These are phyloP conservation scores for Pilobolus umbonatus DNA, from an alignment of 192 early-diverging fungal species.

Conservation along the genomic window DNA sequence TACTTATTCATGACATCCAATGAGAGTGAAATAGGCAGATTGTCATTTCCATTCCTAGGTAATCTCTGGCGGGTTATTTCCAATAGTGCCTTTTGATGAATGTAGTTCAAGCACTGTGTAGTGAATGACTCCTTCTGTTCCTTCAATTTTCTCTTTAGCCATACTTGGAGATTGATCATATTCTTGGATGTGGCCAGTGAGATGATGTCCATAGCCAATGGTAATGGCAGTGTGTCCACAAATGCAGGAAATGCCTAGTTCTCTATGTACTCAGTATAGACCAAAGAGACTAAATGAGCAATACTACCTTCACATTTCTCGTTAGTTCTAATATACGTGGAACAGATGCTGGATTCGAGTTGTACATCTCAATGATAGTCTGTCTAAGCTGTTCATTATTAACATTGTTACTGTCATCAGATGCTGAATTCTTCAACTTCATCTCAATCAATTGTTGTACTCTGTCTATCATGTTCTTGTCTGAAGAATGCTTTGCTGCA, in stretches of 20 bases:
- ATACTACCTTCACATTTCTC: conserved; percentile 51
- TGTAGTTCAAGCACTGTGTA: conserved; percentile 66
- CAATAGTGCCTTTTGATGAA: conserved; percentile 54
- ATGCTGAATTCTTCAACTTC: not conserved
- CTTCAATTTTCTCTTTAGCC: conserved; percentile 64
- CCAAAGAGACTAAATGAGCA: not conserved
- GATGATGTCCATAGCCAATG: conserved; percentile 73
- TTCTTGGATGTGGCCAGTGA: conserved; percentile 67
- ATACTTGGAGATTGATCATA: conserved; percentile 74
- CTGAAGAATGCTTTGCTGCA: not conserved
- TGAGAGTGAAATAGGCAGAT: conserved; percentile 46
- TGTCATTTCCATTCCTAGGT: conserved; percentile 13
- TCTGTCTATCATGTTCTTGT: not conserved
- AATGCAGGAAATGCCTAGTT: conserved; percentile 59
- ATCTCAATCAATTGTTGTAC: not conserved
- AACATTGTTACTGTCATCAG: not conserved
- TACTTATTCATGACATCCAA: conserved; percentile 61
- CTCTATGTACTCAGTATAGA: not conserved
- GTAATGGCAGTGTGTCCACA: conserved; percentile 55
- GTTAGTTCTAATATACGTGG: conserved; percentile 67
- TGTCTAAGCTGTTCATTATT: conserved; percentile 43
- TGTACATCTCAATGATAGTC: conserved; percentile 66
- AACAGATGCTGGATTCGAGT: conserved; percentile 50
- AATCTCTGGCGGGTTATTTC: conserved; percentile 41
- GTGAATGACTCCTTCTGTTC: conserved; percentile 60